Conservation (phyloP, 177 flowering plant genomes). For the Tripterygium wilfordii region DNA sequence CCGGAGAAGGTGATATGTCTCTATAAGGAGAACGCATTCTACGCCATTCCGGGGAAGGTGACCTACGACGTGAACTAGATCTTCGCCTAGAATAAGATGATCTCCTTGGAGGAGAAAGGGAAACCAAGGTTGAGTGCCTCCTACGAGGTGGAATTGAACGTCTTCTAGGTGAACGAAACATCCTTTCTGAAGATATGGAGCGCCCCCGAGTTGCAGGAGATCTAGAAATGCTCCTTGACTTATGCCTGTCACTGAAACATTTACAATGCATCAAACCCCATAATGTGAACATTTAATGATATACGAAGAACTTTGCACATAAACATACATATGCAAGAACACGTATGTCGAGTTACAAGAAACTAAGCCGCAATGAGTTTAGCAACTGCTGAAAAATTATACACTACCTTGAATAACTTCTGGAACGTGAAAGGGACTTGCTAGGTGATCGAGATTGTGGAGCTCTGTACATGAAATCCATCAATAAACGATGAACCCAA, state of each 20-base stretch:
- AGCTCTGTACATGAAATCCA: slow-evolving; percentile 24
- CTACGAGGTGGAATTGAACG: slow-evolving; percentile 50
- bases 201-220: slow-evolving; percentile 49
- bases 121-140: slow-evolving; percentile 28
- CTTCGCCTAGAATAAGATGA: slow-evolving; percentile 19
- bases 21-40: slow-evolving; percentile 13
- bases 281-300: too few relatives aligned
- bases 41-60: slow-evolving; percentile 10
- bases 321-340: too few relatives aligned
- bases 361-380: neutral
- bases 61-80: slow-evolving; percentile 30
- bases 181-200: slow-evolving; percentile 46
- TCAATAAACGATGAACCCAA: neutral
- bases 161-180: slow-evolving; percentile 33
- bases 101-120: slow-evolving; percentile 30
- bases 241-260: slow-evolving; percentile 34
- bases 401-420: slow-evolving; percentile 56
- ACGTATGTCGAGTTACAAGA: neutral
- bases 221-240: slow-evolving; percentile 58
- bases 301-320: too few relatives aligned
- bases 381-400: neutral
- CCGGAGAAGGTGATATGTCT: slow-evolving; percentile 21
- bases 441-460: slow-evolving; percentile 39
- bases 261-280: too few relatives aligned
- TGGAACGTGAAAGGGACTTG: slow-evolving; percentile 50